Percentiles rank a stretch among this genome's conserved stretches.
Conservation (phyloP, 768 basidiomycete species). For the Fomitopsis pulvina region DNA sequence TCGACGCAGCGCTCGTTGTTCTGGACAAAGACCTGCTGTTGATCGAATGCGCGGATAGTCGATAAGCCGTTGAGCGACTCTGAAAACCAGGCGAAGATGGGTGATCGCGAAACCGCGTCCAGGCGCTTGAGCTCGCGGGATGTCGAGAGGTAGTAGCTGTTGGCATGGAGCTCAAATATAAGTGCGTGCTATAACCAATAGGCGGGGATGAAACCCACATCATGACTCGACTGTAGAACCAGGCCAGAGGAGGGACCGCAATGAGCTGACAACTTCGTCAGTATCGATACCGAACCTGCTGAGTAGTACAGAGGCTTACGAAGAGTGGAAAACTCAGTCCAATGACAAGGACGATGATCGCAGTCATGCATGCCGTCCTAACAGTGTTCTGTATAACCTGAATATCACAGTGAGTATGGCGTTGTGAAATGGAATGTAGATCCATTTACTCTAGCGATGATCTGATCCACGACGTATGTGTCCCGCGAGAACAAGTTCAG, state of each 20-base stretch:
- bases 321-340: conserved; percentile 79
- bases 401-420: not conserved
- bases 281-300: not conserved
- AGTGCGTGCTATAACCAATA: not conserved
- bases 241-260: conserved; percentile 65
- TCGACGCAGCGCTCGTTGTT: conserved; percentile 74
- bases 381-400: conserved; percentile 61
- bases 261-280: conserved; percentile 33
- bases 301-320: conserved; percentile 15
- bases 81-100: conserved; percentile 87
- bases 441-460: conserved; percentile 54
- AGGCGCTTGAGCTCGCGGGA: conserved; percentile 85
- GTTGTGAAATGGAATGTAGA: not conserved
- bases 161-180: too few relatives aligned
- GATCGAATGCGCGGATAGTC: conserved; percentile 77
- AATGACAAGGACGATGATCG: conserved; percentile 67
- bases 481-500: conserved; percentile 91
- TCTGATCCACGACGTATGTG: conserved; percentile 78
- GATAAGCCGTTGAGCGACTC: conserved; percentile 71
- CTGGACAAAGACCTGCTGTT: conserved; percentile 58
- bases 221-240: conserved; percentile 79
- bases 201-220: conserved; percentile 37
- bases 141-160: conserved; percentile 81
- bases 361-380: conserved; percentile 53
- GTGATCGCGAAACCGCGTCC: conserved; percentile 83